Percentiles rank a stretch among this genome's conserved stretches.
These are phyloP conservation scores for Casuarina equisetifolia DNA, from an alignment of 306 rosid genomes.

Conservation along the genomic window DNA sequence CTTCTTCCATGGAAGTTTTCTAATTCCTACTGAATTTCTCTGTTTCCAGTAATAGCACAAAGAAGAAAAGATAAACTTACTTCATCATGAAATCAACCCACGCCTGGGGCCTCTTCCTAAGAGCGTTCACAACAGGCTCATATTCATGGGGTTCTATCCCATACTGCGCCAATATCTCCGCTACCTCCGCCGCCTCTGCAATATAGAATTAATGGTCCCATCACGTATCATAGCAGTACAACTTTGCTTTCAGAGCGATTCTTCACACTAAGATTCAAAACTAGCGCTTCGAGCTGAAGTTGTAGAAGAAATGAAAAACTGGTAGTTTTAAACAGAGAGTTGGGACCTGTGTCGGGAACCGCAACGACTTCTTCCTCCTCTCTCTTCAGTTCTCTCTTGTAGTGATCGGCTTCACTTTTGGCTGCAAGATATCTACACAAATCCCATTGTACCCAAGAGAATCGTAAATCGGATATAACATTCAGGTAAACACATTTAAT, in stretches of 20 bases:
- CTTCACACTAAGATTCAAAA: no score
- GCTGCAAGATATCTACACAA: conserved; percentile 79
- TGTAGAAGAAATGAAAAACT: background rate
- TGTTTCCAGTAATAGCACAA: background rate
- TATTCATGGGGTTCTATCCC: conserved; percentile 81
- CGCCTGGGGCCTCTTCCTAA: conserved; percentile 76
- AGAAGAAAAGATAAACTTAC: conserved; percentile 37
- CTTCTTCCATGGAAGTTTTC: background rate
- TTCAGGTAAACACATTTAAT: background rate
- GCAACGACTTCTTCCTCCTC: conserved; percentile 77
- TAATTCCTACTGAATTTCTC: background rate
- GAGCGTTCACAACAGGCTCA: conserved; percentile 76
- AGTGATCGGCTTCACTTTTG: conserved; percentile 87
- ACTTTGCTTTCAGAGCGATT: background rate
- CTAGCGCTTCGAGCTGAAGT: background rate
- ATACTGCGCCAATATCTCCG: conserved; percentile 66
- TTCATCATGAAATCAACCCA: conserved; percentile 99
- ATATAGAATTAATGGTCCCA: background rate
- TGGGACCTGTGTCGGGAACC: conserved; percentile 74
- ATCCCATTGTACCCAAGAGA: background rate
- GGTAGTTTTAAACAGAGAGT: background rate
- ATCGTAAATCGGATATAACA: background rate
- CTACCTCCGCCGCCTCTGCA: conserved; percentile 90
- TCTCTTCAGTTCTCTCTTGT: conserved; percentile 64
- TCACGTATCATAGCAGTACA: background rate